These are phyloP conservation scores for Xylariaceae sp. DNA, from an alignment of 2,329 filamentous ascomycete genomes.

Conservation along the genomic window DNA sequence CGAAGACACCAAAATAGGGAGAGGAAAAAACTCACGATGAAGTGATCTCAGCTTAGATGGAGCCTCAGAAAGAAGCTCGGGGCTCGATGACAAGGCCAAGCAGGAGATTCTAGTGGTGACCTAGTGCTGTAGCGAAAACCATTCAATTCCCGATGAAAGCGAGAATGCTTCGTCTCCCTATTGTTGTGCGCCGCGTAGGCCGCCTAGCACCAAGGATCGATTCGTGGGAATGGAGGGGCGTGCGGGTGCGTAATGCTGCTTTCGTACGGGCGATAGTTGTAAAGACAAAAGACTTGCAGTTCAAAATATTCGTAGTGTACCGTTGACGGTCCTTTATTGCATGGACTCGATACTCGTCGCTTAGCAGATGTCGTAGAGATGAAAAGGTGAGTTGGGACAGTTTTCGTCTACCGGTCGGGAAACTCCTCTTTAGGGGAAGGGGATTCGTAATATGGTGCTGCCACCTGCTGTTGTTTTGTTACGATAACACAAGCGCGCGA, in stretches of 20 bases:
- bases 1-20: constrained; percentile 20
- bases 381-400: constrained; percentile 8
- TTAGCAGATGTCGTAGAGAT: constrained; percentile 26
- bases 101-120: constrained; percentile 28
- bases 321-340: constrained; percentile 21
- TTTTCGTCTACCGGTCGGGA: constrained; percentile 21
- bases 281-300: constrained; percentile 11
- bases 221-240: constrained; percentile 12
- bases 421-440: constrained; percentile 10
- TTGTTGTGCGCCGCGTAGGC: constrained; percentile 31
- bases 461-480: constrained; percentile 18
- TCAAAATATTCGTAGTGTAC: constrained; percentile 25
- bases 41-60: constrained; percentile 44
- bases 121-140: constrained; percentile 19
- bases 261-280: constrained; percentile 18
- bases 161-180: constrained; percentile 36
- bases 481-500: constrained; percentile 27
- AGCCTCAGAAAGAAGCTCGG: constrained; percentile 30
- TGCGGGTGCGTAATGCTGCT: constrained; percentile 18
- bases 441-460: constrained; percentile 23
- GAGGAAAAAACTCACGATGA: constrained; percentile 41
- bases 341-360: constrained; percentile 25
- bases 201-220: constrained; percentile 17
- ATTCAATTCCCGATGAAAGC: constrained; percentile 24
- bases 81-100: constrained; percentile 22